These are phyloP conservation scores for Cytospora piceae DNA, from an alignment of 2,329 filamentous ascomycete genomes.

Conservation along the genomic window DNA sequence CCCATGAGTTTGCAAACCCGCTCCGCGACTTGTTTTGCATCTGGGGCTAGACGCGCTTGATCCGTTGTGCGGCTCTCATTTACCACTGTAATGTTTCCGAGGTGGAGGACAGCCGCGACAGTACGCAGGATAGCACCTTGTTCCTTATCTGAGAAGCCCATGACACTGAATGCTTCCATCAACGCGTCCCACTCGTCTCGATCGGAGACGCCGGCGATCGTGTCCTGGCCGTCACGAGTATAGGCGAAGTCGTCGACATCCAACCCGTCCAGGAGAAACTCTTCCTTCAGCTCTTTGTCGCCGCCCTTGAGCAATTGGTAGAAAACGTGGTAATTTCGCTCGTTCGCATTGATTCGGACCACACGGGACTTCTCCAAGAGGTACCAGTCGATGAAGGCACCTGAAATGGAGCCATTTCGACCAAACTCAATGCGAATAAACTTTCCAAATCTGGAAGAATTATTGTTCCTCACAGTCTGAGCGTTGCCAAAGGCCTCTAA, in stretches of 20 bases:
- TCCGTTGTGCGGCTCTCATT: conserved; percentile 91
- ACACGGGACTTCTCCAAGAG: conserved; percentile 97
- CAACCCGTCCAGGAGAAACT: conserved; percentile 74
- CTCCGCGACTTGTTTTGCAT: conserved; percentile 74
- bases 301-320: conserved; percentile 93
- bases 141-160: conserved; percentile 88
- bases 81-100: conserved; percentile 87
- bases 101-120: conserved; percentile 86
- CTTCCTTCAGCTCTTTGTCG: conserved; percentile 70
- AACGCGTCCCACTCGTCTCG: conserved; percentile 85
- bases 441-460: conserved; percentile 97
- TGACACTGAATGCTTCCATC: conserved; percentile 90
- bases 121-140: conserved; percentile 83
- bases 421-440: conserved; percentile 98
- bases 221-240: conserved; percentile 87
- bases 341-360: conserved; percentile 81
- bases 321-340: conserved; percentile 97
- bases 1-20: conserved; percentile 84
- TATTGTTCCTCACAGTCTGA: conserved; percentile 96
- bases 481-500: conserved; percentile 98
- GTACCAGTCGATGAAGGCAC: conserved; percentile 99
- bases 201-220: conserved; percentile 88
- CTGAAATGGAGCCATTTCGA: conserved; percentile 83
- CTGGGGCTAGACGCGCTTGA: conserved; percentile 79
- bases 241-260: conserved; percentile 89